Evolutionary conservation across 768 basidiomycete genomes (phyloP).

Genomic region (Trametes punicea): DNA sequence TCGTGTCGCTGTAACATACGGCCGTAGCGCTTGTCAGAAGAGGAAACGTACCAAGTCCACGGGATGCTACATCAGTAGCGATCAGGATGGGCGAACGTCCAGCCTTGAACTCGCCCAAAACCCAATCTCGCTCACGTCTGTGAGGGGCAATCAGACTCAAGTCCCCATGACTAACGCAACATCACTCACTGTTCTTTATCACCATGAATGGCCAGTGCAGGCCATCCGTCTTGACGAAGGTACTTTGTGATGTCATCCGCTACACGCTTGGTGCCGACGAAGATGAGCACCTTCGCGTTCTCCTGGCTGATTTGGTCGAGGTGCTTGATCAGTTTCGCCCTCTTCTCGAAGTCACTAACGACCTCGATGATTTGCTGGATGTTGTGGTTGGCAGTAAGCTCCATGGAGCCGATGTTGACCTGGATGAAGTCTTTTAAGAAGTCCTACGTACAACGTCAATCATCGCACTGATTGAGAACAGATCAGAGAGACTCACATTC

Average conservation of each 20-base stretch:
- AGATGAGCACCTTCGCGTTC: constrained; percentile 98
- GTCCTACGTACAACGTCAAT: constrained; percentile 51
- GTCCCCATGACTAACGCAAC: not conserved
- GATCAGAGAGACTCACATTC: constrained; percentile 45
- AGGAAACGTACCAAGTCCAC: constrained; percentile 94
- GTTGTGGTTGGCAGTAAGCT: constrained; percentile 97
- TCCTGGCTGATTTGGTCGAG: constrained; percentile 94
- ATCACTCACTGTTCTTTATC: constrained; percentile 92
- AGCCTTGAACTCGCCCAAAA: constrained; percentile 95
- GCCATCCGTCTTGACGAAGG: constrained; percentile 97
- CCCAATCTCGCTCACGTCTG: constrained; percentile 99
- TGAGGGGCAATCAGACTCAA: constrained; percentile 1
- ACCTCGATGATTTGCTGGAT: constrained; percentile 95
- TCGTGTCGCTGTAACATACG: constrained; percentile 29
- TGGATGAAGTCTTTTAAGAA: constrained; percentile 97
- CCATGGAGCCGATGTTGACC: constrained; percentile 98
- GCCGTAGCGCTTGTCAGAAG: constrained; percentile 48
- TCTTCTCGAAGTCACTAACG: constrained; percentile 97
- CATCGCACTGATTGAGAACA: not conserved
- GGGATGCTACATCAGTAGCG: constrained; percentile 98
- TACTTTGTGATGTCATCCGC: constrained; percentile 99
- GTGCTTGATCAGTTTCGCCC: constrained; percentile 93
- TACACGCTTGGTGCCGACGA: constrained; percentile 95
- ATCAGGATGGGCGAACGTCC: constrained; percentile 97
- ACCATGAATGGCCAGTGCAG: constrained; percentile 98